These are phyloP conservation scores for Claviceps sp. DNA, from an alignment of 2,329 filamentous ascomycete genomes.

Conservation along the genomic window DNA sequence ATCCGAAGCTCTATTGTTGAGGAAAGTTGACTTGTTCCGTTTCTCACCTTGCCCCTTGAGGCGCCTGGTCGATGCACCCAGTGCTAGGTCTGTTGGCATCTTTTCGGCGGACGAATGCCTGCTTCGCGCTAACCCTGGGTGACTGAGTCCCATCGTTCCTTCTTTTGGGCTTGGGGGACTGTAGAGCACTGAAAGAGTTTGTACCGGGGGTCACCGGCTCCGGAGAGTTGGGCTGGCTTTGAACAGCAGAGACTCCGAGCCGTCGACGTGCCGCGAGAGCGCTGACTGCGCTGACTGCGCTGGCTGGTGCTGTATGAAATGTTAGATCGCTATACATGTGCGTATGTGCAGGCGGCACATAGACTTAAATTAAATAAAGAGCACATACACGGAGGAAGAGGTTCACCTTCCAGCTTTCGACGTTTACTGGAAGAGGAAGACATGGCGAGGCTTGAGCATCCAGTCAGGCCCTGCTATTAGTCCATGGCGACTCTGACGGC, in stretches of 20 bases:
- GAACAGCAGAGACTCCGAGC: slow-evolving; percentile 9
- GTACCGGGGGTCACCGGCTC: slow-evolving; percentile 9
- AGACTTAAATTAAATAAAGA: neutral
- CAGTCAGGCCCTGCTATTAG: neutral
- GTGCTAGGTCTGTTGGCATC: neutral
- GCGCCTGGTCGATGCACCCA: neutral
- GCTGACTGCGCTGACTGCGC: slow-evolving; percentile 17
- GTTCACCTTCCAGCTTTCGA: slow-evolving; percentile 19
- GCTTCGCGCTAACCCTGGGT: slow-evolving; percentile 9
- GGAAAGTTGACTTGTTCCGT: neutral
- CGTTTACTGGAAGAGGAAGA: slow-evolving; percentile 21
- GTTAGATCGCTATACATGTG: neutral
- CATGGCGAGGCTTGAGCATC: slow-evolving; percentile 5
- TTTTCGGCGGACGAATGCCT: slow-evolving; percentile 1
- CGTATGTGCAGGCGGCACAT: neutral
- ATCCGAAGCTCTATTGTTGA: neutral
- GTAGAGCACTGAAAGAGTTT: slow-evolving; percentile 19
- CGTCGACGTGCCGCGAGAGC: slow-evolving; percentile 23
- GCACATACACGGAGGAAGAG: slow-evolving; percentile 18
- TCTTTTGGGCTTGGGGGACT: slow-evolving; percentile 8
- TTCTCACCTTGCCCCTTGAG: neutral
- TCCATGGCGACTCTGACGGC: neutral
- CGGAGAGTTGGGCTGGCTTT: slow-evolving; percentile 7
- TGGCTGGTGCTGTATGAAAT: slow-evolving; percentile 11
- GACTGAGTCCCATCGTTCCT: slow-evolving; percentile 6